Percentiles rank a stretch among this genome's conserved stretches.
These are phyloP conservation scores for Striga asiatica DNA, from an alignment of 257 asterid genomes.

Conservation along the genomic window DNA sequence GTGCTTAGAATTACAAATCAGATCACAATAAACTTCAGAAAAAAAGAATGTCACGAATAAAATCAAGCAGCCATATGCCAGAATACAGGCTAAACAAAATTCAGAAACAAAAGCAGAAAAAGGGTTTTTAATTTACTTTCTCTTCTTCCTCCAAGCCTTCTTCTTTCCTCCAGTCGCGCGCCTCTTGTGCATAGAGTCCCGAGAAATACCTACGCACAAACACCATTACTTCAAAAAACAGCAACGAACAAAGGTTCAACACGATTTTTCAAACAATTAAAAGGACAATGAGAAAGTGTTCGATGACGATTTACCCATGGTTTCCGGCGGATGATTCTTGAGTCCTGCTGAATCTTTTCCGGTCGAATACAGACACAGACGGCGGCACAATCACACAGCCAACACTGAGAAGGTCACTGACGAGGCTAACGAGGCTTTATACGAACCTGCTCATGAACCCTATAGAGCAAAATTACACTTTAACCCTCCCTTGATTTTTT, in stretches of 20 bases:
- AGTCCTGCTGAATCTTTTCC: background rate
- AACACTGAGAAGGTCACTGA: no score
- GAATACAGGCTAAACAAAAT: background rate
- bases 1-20: no score
- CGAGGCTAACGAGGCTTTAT: no score
- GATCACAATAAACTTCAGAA: no score
- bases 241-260: background rate
- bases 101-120: background rate
- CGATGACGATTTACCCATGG: conserved; percentile 10
- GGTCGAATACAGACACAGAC: background rate
- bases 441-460: no score
- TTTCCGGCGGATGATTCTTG: conserved; percentile 2
- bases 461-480: no score
- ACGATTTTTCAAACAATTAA: background rate
- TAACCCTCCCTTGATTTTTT: no score
- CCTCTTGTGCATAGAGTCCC: conserved; percentile 51
- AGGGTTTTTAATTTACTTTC: conserved; percentile 38
- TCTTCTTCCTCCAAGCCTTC: conserved; percentile 50
- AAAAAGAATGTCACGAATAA: background rate
- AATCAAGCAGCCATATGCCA: background rate
- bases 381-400: background rate
- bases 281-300: background rate
- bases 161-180: conserved; percentile 51
- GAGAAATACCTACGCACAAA: conserved; percentile 28
- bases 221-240: background rate